These are phyloP conservation scores for Colletotrichum cereale DNA, from an alignment of 2,329 filamentous ascomycete species.

Conservation along the genomic window DNA sequence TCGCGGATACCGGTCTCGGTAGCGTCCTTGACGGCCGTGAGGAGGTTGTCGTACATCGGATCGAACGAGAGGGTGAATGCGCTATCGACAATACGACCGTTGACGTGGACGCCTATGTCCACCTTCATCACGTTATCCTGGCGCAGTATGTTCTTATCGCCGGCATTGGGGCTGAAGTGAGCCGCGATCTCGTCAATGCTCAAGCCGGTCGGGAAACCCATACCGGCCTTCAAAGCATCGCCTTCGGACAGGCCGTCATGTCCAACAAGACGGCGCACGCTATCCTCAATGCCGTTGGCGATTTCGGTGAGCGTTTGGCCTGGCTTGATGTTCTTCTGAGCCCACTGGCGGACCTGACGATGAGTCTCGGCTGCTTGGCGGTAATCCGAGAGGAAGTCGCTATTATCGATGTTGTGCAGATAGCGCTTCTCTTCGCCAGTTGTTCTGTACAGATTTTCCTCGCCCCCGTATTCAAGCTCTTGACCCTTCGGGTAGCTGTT, in stretches of 20 bases:
- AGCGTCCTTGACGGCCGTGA: constrained; percentile 79
- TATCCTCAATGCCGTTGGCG: constrained; percentile 86
- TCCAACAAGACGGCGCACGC: constrained; percentile 81
- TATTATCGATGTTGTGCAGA: constrained; percentile 71
- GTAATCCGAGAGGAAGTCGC: constrained; percentile 85
- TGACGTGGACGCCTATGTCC: constrained; percentile 85
- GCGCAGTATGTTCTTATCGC: constrained; percentile 81
- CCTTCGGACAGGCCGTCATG: constrained; percentile 83
- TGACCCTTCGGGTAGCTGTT: constrained; percentile 81
- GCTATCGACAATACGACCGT: constrained; percentile 83
- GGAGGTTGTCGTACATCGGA: constrained; percentile 79
- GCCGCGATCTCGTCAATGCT: constrained; percentile 88
- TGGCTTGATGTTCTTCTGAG: constrained; percentile 83
- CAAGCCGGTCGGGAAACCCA: constrained; percentile 88
- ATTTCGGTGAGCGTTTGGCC: constrained; percentile 86
- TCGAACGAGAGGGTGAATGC: constrained; percentile 86
- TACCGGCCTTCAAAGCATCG: constrained; percentile 81
- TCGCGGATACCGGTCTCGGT: constrained; percentile 84
- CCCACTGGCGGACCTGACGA: constrained; percentile 87
- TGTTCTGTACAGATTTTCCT: constrained; percentile 83
- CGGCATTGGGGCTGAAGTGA: constrained; percentile 89
- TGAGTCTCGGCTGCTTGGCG: constrained; percentile 87
- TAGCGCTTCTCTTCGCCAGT: constrained; percentile 88
- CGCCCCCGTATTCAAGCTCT: constrained; percentile 80
- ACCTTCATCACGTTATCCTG: constrained; percentile 85